Conservation (phyloP, 2,329 filamentous ascomycete species). For the Fusarium siculi region DNA sequence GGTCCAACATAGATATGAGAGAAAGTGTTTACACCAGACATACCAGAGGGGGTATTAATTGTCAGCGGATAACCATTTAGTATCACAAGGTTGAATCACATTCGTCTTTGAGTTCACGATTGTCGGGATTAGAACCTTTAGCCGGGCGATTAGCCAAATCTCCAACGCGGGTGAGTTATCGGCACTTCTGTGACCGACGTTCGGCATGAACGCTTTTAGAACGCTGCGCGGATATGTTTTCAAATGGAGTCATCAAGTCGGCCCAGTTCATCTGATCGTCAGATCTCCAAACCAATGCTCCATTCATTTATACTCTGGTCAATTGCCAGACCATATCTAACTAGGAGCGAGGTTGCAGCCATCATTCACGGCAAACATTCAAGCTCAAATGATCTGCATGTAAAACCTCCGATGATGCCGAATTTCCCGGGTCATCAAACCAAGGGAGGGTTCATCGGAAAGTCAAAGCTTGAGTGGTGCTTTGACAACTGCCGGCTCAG, state of each 20-base stretch:
- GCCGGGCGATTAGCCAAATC: background rate
- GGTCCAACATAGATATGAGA: fast-evolving
- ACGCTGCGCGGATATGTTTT: no score
- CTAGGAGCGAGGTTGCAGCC: background rate
- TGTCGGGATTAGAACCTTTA: background rate
- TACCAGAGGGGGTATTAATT: background rate
- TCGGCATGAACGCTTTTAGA: no score
- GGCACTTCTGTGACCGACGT: background rate
- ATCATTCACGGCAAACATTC: background rate
- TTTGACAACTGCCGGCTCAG: background rate
- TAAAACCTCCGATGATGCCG: background rate
- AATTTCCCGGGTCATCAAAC: background rate
- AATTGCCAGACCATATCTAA: background rate
- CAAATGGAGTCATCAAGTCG: no score
- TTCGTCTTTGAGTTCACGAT: no score
- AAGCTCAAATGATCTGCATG: background rate
- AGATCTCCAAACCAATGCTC: background rate
- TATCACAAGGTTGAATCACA: background rate
- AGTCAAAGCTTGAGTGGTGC: background rate
- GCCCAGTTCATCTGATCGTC: no score
- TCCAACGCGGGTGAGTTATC: background rate
- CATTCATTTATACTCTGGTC: background rate
- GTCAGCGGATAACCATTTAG: no score
- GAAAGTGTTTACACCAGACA: background rate
- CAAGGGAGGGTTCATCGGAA: background rate